Conservation (phyloP, 768 basidiomycete genomes). For the Hebeloma cylindrosporum region DNA sequence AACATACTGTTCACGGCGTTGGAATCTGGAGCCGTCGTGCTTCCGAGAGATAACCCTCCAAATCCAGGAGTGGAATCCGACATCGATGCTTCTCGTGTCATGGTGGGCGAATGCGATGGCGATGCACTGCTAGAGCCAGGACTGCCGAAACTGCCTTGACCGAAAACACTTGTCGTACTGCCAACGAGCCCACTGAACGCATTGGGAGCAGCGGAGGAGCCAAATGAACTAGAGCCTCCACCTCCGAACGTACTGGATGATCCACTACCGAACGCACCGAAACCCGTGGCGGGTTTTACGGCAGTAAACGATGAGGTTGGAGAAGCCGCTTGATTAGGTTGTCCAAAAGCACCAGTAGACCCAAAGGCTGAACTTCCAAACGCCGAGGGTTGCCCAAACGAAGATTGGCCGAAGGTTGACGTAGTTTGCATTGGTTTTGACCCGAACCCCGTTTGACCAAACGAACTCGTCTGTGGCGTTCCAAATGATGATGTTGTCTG, state of each 20-base stretch:
- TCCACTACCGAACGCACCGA: constrained; percentile 25
- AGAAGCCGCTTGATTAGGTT: constrained; percentile 19
- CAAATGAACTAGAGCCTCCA: constrained; percentile 13
- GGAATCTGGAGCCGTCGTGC: constrained; percentile 22
- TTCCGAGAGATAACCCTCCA: constrained; percentile 36
- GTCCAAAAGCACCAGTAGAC: constrained; percentile 22
- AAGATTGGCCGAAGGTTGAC: constrained; percentile 34
- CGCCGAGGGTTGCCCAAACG: constrained; percentile 30
- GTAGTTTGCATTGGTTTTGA: constrained; percentile 13
- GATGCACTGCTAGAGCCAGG: constrained; percentile 12
- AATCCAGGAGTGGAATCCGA: constrained; percentile 40
- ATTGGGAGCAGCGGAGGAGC: constrained; percentile 9
- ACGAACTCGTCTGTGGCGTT: constrained; percentile 20
- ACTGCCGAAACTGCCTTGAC: constrained; percentile 28
- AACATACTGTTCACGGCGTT: constrained; percentile 36
- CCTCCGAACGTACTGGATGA: constrained; percentile 14
- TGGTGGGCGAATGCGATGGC: constrained; percentile 27
- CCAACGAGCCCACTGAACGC: constrained; percentile 20
- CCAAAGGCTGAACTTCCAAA: constrained; percentile 35
- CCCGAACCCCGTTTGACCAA: constrained; percentile 26
- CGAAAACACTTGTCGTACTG: constrained; percentile 23
- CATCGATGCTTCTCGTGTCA: constrained; percentile 50
- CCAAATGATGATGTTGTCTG: constrained; percentile 24
- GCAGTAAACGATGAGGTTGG: constrained; percentile 28
- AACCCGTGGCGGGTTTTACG: constrained; percentile 19